Evolutionary conservation across 176 grass and related monocot genomes (phyloP), one percentile per base, ranked within the genome.

Genomic region (Otatea glauca): DNA sequence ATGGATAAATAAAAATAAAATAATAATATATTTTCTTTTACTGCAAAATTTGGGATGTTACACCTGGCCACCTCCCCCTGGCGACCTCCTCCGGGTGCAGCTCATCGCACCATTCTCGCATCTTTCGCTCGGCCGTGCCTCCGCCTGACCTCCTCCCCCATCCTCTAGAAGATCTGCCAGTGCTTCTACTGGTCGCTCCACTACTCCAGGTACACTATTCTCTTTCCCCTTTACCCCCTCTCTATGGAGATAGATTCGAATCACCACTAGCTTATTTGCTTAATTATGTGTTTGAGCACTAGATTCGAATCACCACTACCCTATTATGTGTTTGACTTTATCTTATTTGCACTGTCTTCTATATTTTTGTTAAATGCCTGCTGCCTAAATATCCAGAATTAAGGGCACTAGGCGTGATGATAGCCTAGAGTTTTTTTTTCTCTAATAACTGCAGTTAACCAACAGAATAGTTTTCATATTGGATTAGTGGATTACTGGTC

Each of bases 171-270:
- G 89, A 93, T 98, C 72, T 98, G 96, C 76, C 93, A 94, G 73
- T 98, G 94, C 84, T 98, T 98, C 85, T 98, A 95, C 56, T 98
- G 96, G 96, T 92, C 93, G 17, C 93, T 95, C 18, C 93, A 93
- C 79, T 94, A 89, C 65, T 84, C 91, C 76, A 90, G 89, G 96
- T 98, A n/a, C n/a, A 10, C 18, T 2, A 2, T 34, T 32, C 24
- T 23, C 18, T 74, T 12, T 3, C 42, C 25, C 43, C 27, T 35
- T 24, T 25, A 23, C 9, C 1, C 9, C 1, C 60, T 11, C 17
- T 13, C 8, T 13, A 16, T 51, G 15, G 39, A 64, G 25, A 10
- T 56, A 24, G n/a, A 20, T 78, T 41, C 41, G 45, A 59, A 65
- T 48, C 34, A 32, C 18, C 39, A 49, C 24, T 48, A 4, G 75